A percentile compares a stretch with the other conserved stretches of the same genome.
Evolutionary conservation across 2,329 filamentous ascomycete genomes (phyloP).

Genomic region (Talaromyces atroroseus): DNA sequence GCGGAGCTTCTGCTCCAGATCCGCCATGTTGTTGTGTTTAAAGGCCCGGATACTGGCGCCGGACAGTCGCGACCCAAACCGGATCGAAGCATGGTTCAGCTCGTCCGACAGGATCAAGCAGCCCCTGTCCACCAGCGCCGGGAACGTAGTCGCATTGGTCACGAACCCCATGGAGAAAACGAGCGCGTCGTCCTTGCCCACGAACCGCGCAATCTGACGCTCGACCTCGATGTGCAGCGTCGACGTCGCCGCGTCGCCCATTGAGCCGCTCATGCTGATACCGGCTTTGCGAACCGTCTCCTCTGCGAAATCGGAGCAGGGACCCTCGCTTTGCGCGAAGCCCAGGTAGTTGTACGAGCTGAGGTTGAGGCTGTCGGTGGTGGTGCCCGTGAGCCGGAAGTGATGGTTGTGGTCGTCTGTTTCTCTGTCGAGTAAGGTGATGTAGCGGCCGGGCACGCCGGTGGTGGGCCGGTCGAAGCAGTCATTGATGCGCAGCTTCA

Average conservation of each 20-base stretch:
- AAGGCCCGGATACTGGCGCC: constrained; percentile 89
- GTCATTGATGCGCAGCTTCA: constrained; percentile 91
- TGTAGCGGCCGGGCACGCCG: constrained; percentile 84
- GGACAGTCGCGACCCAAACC: constrained; percentile 82
- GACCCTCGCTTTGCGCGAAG: constrained; percentile 91
- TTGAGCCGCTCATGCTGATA: constrained; percentile 69
- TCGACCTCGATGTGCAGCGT: constrained; percentile 83
- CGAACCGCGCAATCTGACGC: constrained; percentile 75
- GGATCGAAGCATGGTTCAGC: constrained; percentile 92
- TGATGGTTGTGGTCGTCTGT: constrained; percentile 74
- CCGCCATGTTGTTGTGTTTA: constrained; percentile 87
- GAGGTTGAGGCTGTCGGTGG: constrained; percentile 90
- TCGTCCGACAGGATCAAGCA: constrained; percentile 92
- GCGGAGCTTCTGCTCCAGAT: constrained; percentile 76
- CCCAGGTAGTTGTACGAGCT: constrained; percentile 98
- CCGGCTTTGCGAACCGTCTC: constrained; percentile 75
- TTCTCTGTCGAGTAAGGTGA: constrained; percentile 80
- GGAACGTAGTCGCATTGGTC: constrained; percentile 90
- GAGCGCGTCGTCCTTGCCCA: constrained; percentile 86
- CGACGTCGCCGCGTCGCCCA: constrained; percentile 73
- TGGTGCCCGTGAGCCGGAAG: constrained; percentile 78
- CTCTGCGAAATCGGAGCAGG: constrained; percentile 86
- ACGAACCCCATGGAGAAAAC: constrained; percentile 98
- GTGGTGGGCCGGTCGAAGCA: constrained; percentile 86
- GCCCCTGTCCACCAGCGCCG: constrained; percentile 81